Evolutionary conservation across 2,329 filamentous ascomycete species (phyloP).

Genomic region (Polychaeton citri): DNA sequence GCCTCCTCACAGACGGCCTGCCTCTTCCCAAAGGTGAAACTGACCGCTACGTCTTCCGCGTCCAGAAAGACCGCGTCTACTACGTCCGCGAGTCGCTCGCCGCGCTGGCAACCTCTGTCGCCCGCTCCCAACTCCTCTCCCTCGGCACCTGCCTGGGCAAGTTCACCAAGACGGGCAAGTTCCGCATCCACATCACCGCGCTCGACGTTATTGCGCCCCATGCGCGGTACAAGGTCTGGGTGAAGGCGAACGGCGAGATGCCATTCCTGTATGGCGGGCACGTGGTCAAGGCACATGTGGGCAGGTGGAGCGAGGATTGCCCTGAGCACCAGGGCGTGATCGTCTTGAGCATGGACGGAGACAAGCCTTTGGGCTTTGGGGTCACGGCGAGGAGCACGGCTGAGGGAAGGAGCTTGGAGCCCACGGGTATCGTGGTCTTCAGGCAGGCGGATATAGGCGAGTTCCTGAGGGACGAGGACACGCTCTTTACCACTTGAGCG

Average conservation of each 20-base stretch:
- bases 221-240: constrained; percentile 93
- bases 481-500: constrained; percentile 42
- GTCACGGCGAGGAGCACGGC: constrained; percentile 78
- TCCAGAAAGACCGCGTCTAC: constrained; percentile 74
- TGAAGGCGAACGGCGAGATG: constrained; percentile 94
- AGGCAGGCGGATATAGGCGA: constrained; percentile 89
- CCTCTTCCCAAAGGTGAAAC: constrained; percentile 40
- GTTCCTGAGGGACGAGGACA: constrained; percentile 73
- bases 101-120: constrained; percentile 78
- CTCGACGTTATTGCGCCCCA: constrained; percentile 80
- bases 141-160: constrained; percentile 88
- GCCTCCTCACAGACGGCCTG: constrained; percentile 42
- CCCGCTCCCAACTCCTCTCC: constrained; percentile 68
- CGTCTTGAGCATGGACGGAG: constrained; percentile 71
- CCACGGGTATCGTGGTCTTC: constrained; percentile 80
- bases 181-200: constrained; percentile 85
- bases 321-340: constrained; percentile 88
- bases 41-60: constrained; percentile 74
- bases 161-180: constrained; percentile 94
- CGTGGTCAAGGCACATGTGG: constrained; percentile 69
- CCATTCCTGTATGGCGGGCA: constrained; percentile 93
- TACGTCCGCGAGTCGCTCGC: constrained; percentile 83
- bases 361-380: constrained; percentile 79
- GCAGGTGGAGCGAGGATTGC: constrained; percentile 78
- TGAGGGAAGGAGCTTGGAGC: constrained; percentile 72